Evolutionary conservation across 1,284 basidiomycete species (phyloP).

Genomic region (Sanghuangporus baumii): DNA sequence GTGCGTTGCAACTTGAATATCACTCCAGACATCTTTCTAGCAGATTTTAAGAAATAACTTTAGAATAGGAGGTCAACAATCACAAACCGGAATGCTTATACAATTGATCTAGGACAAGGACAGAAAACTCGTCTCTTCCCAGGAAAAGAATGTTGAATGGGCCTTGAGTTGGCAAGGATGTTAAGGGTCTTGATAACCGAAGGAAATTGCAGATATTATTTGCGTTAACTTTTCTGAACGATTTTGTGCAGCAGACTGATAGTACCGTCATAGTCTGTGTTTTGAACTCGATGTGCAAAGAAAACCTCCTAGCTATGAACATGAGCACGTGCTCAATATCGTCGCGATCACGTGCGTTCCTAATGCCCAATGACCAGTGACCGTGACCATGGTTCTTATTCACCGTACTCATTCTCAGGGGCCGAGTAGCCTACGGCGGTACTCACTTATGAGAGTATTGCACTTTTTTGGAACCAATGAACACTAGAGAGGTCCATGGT

Average conservation of each 20-base stretch:
- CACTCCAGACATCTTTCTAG: conserved; percentile 53
- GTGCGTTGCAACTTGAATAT: conserved; percentile 53
- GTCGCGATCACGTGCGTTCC: background rate
- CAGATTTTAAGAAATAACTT: background rate
- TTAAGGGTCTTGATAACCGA: background rate
- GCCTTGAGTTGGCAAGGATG: background rate
- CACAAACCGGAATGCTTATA: conserved; percentile 42
- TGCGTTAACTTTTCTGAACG: background rate
- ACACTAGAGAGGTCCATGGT: too few relatives aligned
- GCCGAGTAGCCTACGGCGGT: too few relatives aligned
- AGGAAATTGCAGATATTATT: background rate
- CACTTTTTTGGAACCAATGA: too few relatives aligned
- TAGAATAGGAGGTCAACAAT: conserved; percentile 9
- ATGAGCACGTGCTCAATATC: background rate
- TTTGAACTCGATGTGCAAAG: background rate
- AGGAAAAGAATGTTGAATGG: conserved; percentile 58
- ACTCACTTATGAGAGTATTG: too few relatives aligned
- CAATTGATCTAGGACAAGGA: conserved; percentile 49
- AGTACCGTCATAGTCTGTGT: too few relatives aligned
- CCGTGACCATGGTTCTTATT: too few relatives aligned
- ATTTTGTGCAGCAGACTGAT: too few relatives aligned
- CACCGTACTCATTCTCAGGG: too few relatives aligned
- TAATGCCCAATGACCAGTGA: too few relatives aligned
- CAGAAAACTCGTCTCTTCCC: conserved; percentile 72
- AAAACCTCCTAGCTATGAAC: background rate